Evolutionary conservation across 768 basidiomycete genomes (phyloP), one percentile per base, ranked within the genome.

Genomic region (Cubamyces sp.): DNA sequence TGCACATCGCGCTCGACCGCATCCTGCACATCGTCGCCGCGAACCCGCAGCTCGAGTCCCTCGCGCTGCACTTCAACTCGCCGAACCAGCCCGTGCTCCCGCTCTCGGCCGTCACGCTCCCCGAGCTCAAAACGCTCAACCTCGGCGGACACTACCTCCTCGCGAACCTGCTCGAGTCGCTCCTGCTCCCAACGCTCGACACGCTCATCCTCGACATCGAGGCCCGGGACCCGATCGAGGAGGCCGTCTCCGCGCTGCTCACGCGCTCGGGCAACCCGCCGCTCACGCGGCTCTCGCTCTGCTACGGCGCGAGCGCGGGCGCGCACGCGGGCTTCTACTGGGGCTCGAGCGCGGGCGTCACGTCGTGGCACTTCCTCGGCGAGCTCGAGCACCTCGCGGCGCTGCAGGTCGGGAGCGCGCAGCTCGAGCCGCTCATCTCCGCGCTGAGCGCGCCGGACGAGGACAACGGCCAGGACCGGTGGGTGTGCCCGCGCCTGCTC

Each of bases 171-270:
- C 72, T 87, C 26, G 88, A 90, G 52, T 80, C 79, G 0, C 81
- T 92, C 45, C 73, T 81, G 23, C 76, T 86, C 14, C 91, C 91
- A 0, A 66, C 72, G 4, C 76, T 92, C 47, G 81, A 80, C n/a
- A 74, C 77, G 25, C 81, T 92, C 16, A 84, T 78, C 2, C 75
- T 92, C 47, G 88, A 91, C 69, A 83, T 92, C 61, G 90, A 91
- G 70, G 79, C 85, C 1, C 83, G 91, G n/a, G 88, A 90, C 64
- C 82, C 88, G 0, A 79, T 90, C 59, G 90, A 91, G 69, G 88
- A 91, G 48, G 81, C 81, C n/a, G 83, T 92, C 53, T 78, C 82
- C 15, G 77, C 77, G 54, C 81, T 92, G 46, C 77, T 90, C 28
- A 69, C 80, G 21, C 84, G 90, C 26, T 89, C 88, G 0, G 78